These are phyloP conservation scores for Adansonia rubrostipa DNA, from an alignment of 441 rosid species.

Conservation along the genomic window DNA sequence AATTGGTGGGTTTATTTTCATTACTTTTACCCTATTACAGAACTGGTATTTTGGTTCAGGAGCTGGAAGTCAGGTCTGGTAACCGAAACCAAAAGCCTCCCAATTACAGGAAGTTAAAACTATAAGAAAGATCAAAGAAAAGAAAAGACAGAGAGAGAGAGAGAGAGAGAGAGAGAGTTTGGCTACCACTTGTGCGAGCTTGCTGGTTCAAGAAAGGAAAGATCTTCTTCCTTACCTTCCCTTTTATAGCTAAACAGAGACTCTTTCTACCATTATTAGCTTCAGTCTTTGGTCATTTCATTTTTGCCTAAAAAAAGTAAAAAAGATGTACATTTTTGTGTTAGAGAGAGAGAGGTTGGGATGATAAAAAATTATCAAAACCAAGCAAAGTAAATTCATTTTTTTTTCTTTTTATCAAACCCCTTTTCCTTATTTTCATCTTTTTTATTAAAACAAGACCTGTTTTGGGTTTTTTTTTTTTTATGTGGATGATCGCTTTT, in stretches of 20 bases:
- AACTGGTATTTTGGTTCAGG: background rate
- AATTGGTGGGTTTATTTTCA: background rate
- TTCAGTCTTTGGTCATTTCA: background rate
- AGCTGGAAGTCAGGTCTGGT: conserved; percentile 21
- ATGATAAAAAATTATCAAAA: background rate
- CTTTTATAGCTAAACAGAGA: conserved; percentile 42
- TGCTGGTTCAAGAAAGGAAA: conserved; percentile 43
- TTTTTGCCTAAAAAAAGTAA: conserved; percentile 10
- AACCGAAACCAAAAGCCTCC: conserved; percentile 30
- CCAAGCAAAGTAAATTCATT: background rate
- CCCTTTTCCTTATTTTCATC: background rate
- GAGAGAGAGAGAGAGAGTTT: background rate
- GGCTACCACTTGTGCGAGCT: background rate
- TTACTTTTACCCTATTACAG: conserved; percentile 27
- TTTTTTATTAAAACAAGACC: background rate
- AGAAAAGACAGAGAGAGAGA: background rate
- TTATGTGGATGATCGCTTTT: conserved; percentile 27
- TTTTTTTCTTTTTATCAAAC: background rate
- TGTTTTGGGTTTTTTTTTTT: background rate
- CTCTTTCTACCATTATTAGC: background rate
- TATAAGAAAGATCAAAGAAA: too few species aligned
- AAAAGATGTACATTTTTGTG: background rate
- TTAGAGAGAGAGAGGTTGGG: too few species aligned
- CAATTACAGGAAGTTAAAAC: conserved; percentile 24
- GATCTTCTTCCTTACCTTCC: conserved; percentile 20